phyloP scores from a whole-genome alignment of 768 basidiomycete genomes.

The Tephrocybe sp. region DNA sequence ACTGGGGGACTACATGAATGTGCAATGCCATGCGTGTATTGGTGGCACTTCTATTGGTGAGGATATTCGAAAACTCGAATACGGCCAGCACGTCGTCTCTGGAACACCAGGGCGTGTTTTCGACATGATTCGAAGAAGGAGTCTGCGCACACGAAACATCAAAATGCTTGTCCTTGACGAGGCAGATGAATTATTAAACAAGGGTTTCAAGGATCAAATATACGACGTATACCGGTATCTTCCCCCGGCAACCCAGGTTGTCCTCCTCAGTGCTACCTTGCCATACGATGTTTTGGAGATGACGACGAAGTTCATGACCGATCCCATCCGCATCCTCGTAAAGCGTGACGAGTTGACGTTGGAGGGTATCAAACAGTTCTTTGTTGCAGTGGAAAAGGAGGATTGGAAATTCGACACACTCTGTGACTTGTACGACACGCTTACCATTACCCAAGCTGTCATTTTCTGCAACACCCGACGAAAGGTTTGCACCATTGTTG shows the following conservation, averaged over 20 bases:
- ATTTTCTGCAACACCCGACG: slow-evolving; percentile 98
- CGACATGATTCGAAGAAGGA: slow-evolving; percentile 96
- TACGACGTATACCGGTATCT: slow-evolving; percentile 98
- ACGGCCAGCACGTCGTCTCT: slow-evolving; percentile 95
- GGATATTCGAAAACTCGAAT: slow-evolving; percentile 95
- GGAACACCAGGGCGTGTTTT: slow-evolving; percentile 98
- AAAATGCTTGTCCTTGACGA: slow-evolving; percentile 96
- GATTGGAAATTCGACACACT: slow-evolving; percentile 99
- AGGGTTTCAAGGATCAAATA: slow-evolving; percentile 99
- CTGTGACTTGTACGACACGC: slow-evolving; percentile 95
- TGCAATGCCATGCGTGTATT: slow-evolving; percentile 98
- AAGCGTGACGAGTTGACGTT: slow-evolving; percentile 99
- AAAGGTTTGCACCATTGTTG: slow-evolving; percentile 59
- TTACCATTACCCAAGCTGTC: slow-evolving; percentile 98
- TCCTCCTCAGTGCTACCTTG: slow-evolving; percentile 92
- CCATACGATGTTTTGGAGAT: slow-evolving; percentile 98
- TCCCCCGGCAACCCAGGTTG: slow-evolving; percentile 95
- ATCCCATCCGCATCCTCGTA: slow-evolving; percentile 96
- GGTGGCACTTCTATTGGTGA: slow-evolving; percentile 97
- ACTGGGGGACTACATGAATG: slow-evolving; percentile 98
- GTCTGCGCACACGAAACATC: slow-evolving; percentile 92
- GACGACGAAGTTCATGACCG: slow-evolving; percentile 99
- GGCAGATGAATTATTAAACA: slow-evolving; percentile 94
- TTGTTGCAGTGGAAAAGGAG: slow-evolving; percentile 98
- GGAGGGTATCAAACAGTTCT: slow-evolving; percentile 95